Percentiles rank a stretch among this genome's conserved stretches.
These are phyloP conservation scores for Lepidopterella palustris DNA, from an alignment of 495 filamentous ascomycete species.

Conservation along the genomic window DNA sequence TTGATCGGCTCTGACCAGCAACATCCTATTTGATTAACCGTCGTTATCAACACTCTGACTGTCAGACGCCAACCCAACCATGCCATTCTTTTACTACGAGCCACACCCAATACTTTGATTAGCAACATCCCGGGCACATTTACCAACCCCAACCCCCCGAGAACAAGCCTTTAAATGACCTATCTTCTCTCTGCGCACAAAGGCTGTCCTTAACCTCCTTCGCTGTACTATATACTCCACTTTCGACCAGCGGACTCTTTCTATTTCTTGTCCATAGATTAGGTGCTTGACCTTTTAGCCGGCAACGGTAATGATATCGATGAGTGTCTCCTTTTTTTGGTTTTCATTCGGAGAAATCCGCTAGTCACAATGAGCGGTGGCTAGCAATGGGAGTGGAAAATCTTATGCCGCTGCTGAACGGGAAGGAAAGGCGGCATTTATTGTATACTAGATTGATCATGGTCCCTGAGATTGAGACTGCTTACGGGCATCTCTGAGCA, in stretches of 20 bases:
- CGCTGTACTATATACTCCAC: slow-evolving; percentile 17
- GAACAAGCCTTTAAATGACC: not conserved
- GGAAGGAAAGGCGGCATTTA: not conserved
- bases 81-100: not conserved
- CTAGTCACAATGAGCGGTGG: slow-evolving; percentile 13
- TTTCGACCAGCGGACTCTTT: not conserved
- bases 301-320: slow-evolving; percentile 25
- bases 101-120: too few relatives aligned
- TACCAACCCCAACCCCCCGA: not conserved
- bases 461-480: not conserved
- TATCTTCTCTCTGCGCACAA: not conserved
- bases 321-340: slow-evolving; percentile 14
- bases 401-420: slow-evolving; percentile 1
- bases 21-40: not conserved
- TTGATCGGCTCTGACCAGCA: not conserved
- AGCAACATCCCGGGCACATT: not conserved
- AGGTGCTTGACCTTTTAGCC: slow-evolving; percentile 9
- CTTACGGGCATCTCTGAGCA: not conserved
- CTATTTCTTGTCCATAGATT: slow-evolving; percentile 17
- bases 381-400: slow-evolving; percentile 7
- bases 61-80: too few relatives aligned
- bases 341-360: slow-evolving; percentile 4
- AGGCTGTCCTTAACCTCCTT: not conserved
- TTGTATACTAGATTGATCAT: slow-evolving; percentile 8
- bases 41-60: too few relatives aligned